These are phyloP conservation scores for Prunus campanulata DNA, from an alignment of 306 rosid species.

Conservation along the genomic window DNA sequence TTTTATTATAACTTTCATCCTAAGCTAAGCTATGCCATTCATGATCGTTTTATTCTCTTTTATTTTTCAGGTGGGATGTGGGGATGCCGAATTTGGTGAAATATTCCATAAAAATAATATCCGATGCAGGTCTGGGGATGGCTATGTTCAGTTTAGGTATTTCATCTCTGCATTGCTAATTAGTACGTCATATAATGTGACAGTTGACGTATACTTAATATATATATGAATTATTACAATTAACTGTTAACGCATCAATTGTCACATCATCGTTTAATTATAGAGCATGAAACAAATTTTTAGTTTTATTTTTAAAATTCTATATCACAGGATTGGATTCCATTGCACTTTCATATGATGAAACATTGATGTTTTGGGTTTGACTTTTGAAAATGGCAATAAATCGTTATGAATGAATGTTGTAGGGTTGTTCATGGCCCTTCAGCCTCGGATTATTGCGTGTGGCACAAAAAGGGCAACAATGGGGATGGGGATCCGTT, in stretches of 20 bases:
- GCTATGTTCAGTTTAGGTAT: conserved; percentile 49
- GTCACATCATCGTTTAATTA: too few relatives aligned
- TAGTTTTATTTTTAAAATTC: too few relatives aligned
- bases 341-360: background rate
- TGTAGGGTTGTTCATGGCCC: conserved; percentile 47
- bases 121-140: conserved; percentile 53
- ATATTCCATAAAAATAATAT: conserved; percentile 35
- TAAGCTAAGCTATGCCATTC: background rate
- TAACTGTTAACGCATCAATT: too few relatives aligned
- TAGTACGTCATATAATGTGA: too few relatives aligned
- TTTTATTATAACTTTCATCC: background rate
- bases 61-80: conserved; percentile 34
- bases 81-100: conserved; percentile 49
- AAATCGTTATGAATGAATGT: background rate
- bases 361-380: background rate
- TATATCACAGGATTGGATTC: too few relatives aligned
- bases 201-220: too few relatives aligned
- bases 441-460: conserved; percentile 38
- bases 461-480: conserved; percentile 39
- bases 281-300: too few relatives aligned
- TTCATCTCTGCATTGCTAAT: background rate
- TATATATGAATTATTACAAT: too few relatives aligned
- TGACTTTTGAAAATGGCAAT: background rate
- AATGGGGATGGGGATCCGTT: conserved; percentile 40
- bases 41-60: background rate